These are phyloP conservation scores for Teunomyces gatunensis DNA, from an alignment of 805 yeast genomes.

Conservation along the genomic window DNA sequence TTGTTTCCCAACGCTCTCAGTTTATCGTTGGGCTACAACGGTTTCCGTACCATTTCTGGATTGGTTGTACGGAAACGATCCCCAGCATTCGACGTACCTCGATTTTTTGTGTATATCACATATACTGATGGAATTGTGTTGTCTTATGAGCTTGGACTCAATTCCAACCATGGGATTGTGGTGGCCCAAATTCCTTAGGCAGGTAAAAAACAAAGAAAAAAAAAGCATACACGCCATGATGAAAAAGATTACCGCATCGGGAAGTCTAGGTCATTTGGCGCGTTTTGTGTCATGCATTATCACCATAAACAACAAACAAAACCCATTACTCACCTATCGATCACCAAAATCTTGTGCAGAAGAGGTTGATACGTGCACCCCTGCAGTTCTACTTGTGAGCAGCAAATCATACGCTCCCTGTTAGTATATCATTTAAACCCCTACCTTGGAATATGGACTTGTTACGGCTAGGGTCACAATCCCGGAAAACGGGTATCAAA, in stretches of 20 bases:
- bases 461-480: slow-evolving; percentile 51
- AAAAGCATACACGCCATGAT: background rate
- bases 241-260: slow-evolving; percentile 6
- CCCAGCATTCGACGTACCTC: slow-evolving; percentile 14
- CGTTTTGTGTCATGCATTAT: slow-evolving; percentile 8
- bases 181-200: background rate
- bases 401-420: background rate
- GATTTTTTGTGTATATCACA: slow-evolving; percentile 30
- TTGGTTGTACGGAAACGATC: slow-evolving; percentile 26
- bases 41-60: slow-evolving; percentile 34
- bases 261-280: slow-evolving; percentile 4
- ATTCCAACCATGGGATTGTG: slow-evolving; percentile 2
- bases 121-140: slow-evolving; percentile 33
- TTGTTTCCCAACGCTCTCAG: slow-evolving; percentile 35
- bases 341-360: background rate
- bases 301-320: slow-evolving; percentile 2
- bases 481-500: slow-evolving; percentile 65
- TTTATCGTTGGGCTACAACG: slow-evolving; percentile 24
- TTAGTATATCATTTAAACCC: background rate
- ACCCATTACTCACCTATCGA: background rate
- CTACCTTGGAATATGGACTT: slow-evolving; percentile 28
- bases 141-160: slow-evolving; percentile 11
- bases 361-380: background rate
- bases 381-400: slow-evolving; percentile 1
- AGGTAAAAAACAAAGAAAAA: too few relatives aligned